Evolutionary conservation across 140 eudicot genomes (phyloP).

Genomic region (Ambrosia hybrid): DNA sequence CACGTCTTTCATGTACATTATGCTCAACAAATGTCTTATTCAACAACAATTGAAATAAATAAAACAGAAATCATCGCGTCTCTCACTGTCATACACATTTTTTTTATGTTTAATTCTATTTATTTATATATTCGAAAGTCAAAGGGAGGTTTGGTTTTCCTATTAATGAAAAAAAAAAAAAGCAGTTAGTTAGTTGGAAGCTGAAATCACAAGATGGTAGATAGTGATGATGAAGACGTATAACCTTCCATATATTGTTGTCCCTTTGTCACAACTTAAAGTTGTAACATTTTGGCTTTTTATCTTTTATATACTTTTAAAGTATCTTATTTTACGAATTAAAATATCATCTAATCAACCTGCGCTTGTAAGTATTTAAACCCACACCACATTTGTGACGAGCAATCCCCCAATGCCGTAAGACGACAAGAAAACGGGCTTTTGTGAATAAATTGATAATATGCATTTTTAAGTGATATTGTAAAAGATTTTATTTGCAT

Average conservation of each 20-base stretch:
- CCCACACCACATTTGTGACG: too few species aligned
- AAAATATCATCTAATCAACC: background rate
- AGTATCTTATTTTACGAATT: too few species aligned
- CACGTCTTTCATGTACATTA: conserved; percentile 26
- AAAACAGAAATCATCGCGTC: conserved; percentile 11
- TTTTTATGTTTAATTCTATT: conserved; percentile 8
- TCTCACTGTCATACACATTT: conserved; percentile 6
- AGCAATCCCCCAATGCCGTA: background rate
- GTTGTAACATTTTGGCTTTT: background rate
- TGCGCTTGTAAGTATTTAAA: too few species aligned
- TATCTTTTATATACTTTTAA: background rate
- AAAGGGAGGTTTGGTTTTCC: conserved; percentile 28
- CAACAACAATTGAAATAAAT: conserved; percentile 15
- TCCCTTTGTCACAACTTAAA: conserved; percentile 10
- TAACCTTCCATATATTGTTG: conserved; percentile 16
- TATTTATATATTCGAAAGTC: conserved; percentile 9
- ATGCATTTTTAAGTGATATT: too few species aligned
- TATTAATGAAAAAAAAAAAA: conserved; percentile 30
- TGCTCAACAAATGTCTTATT: conserved; percentile 1
- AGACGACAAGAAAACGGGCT: background rate
- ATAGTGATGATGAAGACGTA: conserved; percentile 15
- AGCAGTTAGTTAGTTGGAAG: conserved; percentile 38
- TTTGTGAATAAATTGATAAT: too few species aligned
- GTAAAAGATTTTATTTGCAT: too few species aligned
- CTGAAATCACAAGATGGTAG: conserved; percentile 38